These are phyloP conservation scores for Cladorrhinum sp. DNA, from an alignment of 2,329 filamentous ascomycete species.

Conservation along the genomic window DNA sequence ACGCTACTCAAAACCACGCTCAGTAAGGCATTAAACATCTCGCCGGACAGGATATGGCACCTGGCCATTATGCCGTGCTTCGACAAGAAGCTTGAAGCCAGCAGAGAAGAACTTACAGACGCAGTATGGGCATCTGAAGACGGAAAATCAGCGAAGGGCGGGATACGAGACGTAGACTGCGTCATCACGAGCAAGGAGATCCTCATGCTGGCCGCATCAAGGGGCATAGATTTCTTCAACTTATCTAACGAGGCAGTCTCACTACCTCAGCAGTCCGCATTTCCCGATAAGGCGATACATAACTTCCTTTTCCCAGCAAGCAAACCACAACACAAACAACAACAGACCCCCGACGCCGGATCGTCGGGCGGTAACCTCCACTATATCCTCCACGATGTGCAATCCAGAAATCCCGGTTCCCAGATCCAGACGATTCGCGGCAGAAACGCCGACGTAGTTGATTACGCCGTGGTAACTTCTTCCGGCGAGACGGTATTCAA, in stretches of 20 bases:
- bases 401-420: slow-evolving; percentile 68
- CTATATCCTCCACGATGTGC: slow-evolving; percentile 75
- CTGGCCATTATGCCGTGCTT: slow-evolving; percentile 97
- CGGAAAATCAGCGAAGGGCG: slow-evolving; percentile 46
- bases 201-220: slow-evolving; percentile 79
- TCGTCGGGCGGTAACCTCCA: slow-evolving; percentile 87
- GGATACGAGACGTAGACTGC: slow-evolving; percentile 88
- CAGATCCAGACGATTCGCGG: slow-evolving; percentile 69
- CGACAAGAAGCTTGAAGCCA: slow-evolving; percentile 97
- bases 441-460: slow-evolving; percentile 86
- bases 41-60: slow-evolving; percentile 85
- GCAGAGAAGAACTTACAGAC: slow-evolving; percentile 86
- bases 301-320: slow-evolving; percentile 65
- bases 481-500: slow-evolving; percentile 63
- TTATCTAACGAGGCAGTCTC: slow-evolving; percentile 51
- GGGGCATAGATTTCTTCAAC: slow-evolving; percentile 71
- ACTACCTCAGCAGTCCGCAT: slow-evolving; percentile 47
- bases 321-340: slow-evolving; percentile 31
- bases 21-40: slow-evolving; percentile 66
- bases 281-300: slow-evolving; percentile 70
- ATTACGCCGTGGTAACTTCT: slow-evolving; percentile 67
- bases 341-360: slow-evolving; percentile 58
- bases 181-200: slow-evolving; percentile 97
- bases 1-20: slow-evolving; percentile 86
- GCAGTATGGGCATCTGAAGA: slow-evolving; percentile 62